Evolutionary conservation across 202 grass and related monocot genomes (phyloP), one percentile per base, ranked within the genome.

Genomic region (Carex arenaria): DNA sequence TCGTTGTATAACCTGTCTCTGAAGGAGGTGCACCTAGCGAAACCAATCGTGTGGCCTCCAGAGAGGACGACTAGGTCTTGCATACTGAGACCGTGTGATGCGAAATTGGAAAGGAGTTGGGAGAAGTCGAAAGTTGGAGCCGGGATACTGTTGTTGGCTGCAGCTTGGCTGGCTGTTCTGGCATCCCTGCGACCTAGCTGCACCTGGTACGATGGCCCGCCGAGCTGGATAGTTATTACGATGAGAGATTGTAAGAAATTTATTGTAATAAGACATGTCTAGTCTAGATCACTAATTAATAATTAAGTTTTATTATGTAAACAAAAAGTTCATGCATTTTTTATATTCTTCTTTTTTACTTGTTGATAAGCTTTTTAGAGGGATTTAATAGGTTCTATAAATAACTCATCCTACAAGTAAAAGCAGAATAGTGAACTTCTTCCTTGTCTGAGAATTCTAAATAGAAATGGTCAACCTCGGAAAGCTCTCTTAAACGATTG

Each of bases 1-100:
- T 98, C 95, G 34, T 95, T 98, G 93, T 93, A 98, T 53, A 93
- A 17, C 80, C 91, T 88, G 64, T 80, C 80, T 0, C 89, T 79
- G 88, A 93, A 98, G 57, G 59, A 60, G 19, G 89, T 85, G 89
- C 93, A 98, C 10, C 88, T 83, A 36, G 93, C 80, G 34, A 89
- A 90, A 66, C 93, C 93, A 38, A 98, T 88, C 9, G 93, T 93
- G 85, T 98, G 96, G 1, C 57, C 89, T 0, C 93, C 93, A 0
- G 90, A 93, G 52, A 98, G 96, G 28, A 82, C 77, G 72, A 95
- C 91, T 18, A 98, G 86, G 86, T 95, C 96, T 76, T 91, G 65
- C 0, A 82, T 7, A 2, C 88, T 20, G 73, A 95, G 91, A 5
- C 91, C 89, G 0, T 93, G 90, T 62, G 90, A 54, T 4, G 72